These are phyloP conservation scores for Dimocarpus longan DNA, from an alignment of 345 rosid genomes.

Conservation along the genomic window DNA sequence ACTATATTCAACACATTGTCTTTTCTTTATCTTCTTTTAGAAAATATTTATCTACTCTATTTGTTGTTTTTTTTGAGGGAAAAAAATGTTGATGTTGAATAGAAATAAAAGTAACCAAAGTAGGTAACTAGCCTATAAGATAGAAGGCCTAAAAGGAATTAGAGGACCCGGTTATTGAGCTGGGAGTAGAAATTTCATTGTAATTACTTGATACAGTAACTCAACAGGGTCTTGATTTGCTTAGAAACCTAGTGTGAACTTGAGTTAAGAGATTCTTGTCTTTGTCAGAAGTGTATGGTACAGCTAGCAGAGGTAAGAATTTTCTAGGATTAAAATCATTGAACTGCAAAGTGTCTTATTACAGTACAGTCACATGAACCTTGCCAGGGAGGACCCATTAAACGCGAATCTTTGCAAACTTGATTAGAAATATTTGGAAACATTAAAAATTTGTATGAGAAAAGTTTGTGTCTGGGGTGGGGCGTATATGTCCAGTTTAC, in stretches of 20 bases:
- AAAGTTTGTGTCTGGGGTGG: no score
- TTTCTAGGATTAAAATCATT: neutral
- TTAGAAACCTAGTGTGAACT: neutral
- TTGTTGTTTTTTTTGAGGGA: no score
- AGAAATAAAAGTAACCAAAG: no score
- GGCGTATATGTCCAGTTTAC: no score
- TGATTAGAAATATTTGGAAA: no score
- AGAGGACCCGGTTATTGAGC: neutral
- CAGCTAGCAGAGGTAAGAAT: neutral
- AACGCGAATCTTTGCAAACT: neutral
- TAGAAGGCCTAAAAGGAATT: neutral
- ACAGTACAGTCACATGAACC: neutral
- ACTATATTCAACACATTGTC: neutral
- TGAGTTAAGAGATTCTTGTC: neutral
- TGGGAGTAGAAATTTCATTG: neutral
- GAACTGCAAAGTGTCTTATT: neutral
- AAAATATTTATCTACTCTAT: neutral
- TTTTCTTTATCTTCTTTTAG: neutral
- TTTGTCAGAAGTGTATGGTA: neutral
- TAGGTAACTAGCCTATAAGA: no score
- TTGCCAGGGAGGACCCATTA: neutral
- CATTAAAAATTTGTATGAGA: no score
- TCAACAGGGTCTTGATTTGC: neutral
- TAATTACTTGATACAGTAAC: neutral
- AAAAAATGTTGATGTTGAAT: no score